Evolutionary conservation across 1,284 basidiomycete genomes (phyloP).

Genomic region (Ceratobasidium sp.): DNA sequence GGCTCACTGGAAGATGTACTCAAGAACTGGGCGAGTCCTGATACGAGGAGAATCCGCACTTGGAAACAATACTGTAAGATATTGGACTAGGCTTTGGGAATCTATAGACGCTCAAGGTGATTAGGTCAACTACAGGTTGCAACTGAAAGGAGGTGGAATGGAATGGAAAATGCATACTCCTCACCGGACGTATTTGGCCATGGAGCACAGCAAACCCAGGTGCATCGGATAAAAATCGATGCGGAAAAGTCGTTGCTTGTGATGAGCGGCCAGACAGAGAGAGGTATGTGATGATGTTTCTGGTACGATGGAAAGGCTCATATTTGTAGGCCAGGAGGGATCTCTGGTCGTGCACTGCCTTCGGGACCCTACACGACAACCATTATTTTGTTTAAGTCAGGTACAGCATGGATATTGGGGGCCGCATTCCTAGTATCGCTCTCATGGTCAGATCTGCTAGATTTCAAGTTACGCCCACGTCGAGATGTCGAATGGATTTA

Average conservation of each 20-base stretch:
- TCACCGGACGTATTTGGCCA: slow-evolving; percentile 10
- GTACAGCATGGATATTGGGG: background rate
- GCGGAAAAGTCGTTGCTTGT: slow-evolving; percentile 4
- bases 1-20: background rate
- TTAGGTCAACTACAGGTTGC: slow-evolving; percentile 3
- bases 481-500: slow-evolving; percentile 37
- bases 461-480: slow-evolving; percentile 11
- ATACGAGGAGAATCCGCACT: background rate
- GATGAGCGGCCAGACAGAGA: background rate
- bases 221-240: slow-evolving; percentile 19
- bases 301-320: background rate
- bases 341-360: slow-evolving; percentile 9
- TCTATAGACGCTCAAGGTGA: background rate
- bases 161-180: background rate
- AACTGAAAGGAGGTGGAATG: slow-evolving; percentile 6
- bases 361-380: background rate
- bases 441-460: background rate
- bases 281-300: background rate
- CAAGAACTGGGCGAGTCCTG: background rate
- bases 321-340: background rate
- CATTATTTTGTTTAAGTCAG: background rate
- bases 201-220: background rate
- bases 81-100: background rate
- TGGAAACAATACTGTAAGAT: slow-evolving; percentile 27
- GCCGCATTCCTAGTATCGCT: background rate